Percentiles rank a stretch among this genome's conserved stretches.
These are phyloP conservation scores for Hypholoma sublateritium DNA, from an alignment of 768 basidiomycete genomes.

Conservation along the genomic window DNA sequence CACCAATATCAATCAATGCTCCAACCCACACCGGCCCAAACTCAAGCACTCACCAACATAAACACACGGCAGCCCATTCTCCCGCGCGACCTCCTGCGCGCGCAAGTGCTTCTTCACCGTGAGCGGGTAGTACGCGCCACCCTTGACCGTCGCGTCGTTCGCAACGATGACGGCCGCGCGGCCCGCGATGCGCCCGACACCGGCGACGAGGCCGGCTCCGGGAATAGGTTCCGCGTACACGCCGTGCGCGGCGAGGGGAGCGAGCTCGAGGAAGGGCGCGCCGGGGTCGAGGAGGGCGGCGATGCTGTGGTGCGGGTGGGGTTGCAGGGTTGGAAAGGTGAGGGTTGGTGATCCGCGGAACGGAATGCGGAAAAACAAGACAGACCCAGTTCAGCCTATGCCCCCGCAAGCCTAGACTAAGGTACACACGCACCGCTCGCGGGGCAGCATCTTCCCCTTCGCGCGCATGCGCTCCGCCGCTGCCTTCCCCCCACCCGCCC, in stretches of 20 bases:
- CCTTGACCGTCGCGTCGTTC: constrained; percentile 95
- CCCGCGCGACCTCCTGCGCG: constrained; percentile 92
- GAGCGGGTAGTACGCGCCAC: constrained; percentile 88
- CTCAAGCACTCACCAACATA: constrained; percentile 71
- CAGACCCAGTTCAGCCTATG: neutral
- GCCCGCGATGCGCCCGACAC: constrained; percentile 76
- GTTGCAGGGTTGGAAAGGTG: too few species aligned
- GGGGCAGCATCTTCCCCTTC: constrained; percentile 80
- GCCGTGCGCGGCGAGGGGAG: constrained; percentile 81
- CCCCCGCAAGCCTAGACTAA: too few species aligned
- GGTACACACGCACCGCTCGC: constrained; percentile 64
- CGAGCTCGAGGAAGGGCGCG: constrained; percentile 89
- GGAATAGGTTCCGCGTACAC: constrained; percentile 83
- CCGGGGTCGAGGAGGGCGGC: constrained; percentile 77
- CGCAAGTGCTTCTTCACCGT: constrained; percentile 96
- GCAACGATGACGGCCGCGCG: constrained; percentile 86
- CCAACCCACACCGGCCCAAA: too few species aligned
- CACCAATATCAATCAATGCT: too few species aligned
- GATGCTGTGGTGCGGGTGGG: constrained; percentile 57
- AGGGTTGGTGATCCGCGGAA: too few species aligned
- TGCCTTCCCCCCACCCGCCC: constrained; percentile 73
- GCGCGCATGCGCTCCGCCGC: constrained; percentile 72
- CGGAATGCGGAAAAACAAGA: neutral
- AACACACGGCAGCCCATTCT: constrained; percentile 87
- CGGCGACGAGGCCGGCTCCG: constrained; percentile 89